These are phyloP conservation scores for Leccinum variicolor DNA, from an alignment of 768 basidiomycete genomes.

Conservation along the genomic window DNA sequence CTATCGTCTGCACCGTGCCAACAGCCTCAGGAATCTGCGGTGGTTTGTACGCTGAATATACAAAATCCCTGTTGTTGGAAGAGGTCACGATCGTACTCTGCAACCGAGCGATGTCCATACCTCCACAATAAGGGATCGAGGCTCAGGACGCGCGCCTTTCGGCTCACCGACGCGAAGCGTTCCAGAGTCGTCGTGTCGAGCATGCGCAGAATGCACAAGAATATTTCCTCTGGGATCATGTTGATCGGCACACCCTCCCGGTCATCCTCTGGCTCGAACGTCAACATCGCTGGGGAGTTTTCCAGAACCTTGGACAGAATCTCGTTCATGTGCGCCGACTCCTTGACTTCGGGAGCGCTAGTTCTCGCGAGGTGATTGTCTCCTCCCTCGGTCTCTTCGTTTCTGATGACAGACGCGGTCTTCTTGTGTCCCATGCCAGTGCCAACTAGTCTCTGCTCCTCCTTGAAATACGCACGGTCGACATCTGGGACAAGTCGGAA, in stretches of 20 bases:
- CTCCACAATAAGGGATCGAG: constrained; percentile 75
- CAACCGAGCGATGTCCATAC: constrained; percentile 36
- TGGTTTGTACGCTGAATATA: constrained; percentile 62
- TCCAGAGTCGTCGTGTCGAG: constrained; percentile 71
- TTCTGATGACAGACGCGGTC: constrained; percentile 78
- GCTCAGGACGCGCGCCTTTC: constrained; percentile 71
- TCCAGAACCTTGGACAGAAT: constrained; percentile 48
- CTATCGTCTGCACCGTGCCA: constrained; percentile 45
- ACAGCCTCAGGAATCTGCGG: constrained; percentile 67
- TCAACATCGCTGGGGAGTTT: constrained; percentile 44
- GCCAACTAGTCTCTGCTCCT: constrained; percentile 39
- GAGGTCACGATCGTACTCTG: constrained; percentile 3
- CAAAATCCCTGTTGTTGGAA: constrained; percentile 50
- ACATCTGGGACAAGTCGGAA: constrained; percentile 77
- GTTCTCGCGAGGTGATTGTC: constrained; percentile 65
- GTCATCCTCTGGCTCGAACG: constrained; percentile 72
- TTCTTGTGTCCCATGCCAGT: constrained; percentile 57
- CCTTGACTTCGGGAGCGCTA: constrained; percentile 37
- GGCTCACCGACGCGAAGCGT: constrained; percentile 69
- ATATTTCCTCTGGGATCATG: constrained; percentile 70
- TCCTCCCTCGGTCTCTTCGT: constrained; percentile 57
- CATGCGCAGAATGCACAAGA: constrained; percentile 61
- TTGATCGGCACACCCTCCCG: constrained; percentile 51
- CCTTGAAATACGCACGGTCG: constrained; percentile 63
- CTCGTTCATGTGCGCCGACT: constrained; percentile 27